Conservation (phyloP, 2,329 filamentous ascomycete genomes). For the Fonsecaea nubica region DNA sequence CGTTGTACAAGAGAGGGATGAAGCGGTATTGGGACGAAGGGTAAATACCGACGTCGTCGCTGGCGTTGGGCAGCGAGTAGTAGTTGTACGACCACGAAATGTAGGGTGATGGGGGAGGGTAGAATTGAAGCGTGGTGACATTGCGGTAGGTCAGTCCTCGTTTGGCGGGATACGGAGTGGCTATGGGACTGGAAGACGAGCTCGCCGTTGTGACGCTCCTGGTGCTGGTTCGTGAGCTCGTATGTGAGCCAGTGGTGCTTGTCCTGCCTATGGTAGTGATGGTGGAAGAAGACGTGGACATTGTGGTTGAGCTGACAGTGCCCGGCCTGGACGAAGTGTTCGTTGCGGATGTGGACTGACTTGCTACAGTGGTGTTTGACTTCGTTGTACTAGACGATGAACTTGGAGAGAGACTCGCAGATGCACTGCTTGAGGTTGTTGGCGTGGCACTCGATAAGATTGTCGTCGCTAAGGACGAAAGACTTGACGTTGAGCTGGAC, state of each 20-base stretch:
- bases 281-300: not conserved
- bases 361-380: not conserved
- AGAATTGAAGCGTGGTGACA: constrained; percentile 35
- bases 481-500: not conserved
- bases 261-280: constrained; percentile 2
- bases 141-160: constrained; percentile 52
- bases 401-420: not conserved
- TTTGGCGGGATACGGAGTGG: constrained; percentile 36
- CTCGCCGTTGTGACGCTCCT: not conserved
- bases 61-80: constrained; percentile 43
- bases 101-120: constrained; percentile 29
- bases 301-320: not conserved
- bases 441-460: not conserved
- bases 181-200: constrained; percentile 7
- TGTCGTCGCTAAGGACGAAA: not conserved
- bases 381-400: not conserved
- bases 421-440: not conserved
- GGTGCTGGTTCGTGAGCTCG: not conserved
- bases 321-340: not conserved
- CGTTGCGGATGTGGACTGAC: not conserved
- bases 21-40: constrained; percentile 46
- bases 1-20: constrained; percentile 65
- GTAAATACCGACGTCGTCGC: constrained; percentile 48
- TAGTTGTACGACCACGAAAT: constrained; percentile 56
- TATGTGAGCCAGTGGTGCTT: not conserved